Conservation (phyloP, 2,329 filamentous ascomycete species). For the Stachybotrys chartarum region DNA sequence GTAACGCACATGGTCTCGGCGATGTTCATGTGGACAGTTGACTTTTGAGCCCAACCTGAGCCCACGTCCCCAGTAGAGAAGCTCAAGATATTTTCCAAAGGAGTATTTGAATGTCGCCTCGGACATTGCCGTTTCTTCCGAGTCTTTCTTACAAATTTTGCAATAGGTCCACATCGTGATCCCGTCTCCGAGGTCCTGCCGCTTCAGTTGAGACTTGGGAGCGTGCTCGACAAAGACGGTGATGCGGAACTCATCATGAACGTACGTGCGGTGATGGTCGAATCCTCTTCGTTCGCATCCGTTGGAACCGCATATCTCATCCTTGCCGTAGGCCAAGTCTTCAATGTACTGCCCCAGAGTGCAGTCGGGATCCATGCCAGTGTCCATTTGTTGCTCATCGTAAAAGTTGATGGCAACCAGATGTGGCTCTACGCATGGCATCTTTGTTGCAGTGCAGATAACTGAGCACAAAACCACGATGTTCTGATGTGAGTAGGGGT, state of each 20-base stretch:
- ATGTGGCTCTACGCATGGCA: slow-evolving; percentile 86
- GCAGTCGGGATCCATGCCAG: slow-evolving; percentile 73
- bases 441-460: slow-evolving; percentile 87
- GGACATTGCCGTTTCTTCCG: slow-evolving; percentile 84
- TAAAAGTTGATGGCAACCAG: slow-evolving; percentile 91
- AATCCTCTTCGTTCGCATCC: slow-evolving; percentile 84
- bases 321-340: slow-evolving; percentile 71
- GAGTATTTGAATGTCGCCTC: slow-evolving; percentile 96
- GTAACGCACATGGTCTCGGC: slow-evolving; percentile 85
- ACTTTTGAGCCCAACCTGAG: slow-evolving; percentile 66
- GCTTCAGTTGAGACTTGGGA: slow-evolving; percentile 33
- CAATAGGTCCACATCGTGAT: slow-evolving; percentile 99
- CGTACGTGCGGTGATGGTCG: slow-evolving; percentile 93
- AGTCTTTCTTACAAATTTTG: slow-evolving; percentile 85
- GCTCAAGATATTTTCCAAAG: slow-evolving; percentile 95
- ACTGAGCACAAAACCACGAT: slow-evolving; percentile 92
- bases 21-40: slow-evolving; percentile 80
- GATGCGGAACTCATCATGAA: slow-evolving; percentile 90
- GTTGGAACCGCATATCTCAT: slow-evolving; percentile 71
- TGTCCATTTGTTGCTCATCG: slow-evolving; percentile 75
- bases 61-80: slow-evolving; percentile 90
- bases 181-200: slow-evolving; percentile 43
- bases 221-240: slow-evolving; percentile 73
- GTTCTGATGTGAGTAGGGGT: slow-evolving; percentile 92
- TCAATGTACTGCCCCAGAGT: slow-evolving; percentile 94